phyloP scores from a whole-genome alignment of 257 asterid genomes.

The Thymus quinquecostatus region DNA sequence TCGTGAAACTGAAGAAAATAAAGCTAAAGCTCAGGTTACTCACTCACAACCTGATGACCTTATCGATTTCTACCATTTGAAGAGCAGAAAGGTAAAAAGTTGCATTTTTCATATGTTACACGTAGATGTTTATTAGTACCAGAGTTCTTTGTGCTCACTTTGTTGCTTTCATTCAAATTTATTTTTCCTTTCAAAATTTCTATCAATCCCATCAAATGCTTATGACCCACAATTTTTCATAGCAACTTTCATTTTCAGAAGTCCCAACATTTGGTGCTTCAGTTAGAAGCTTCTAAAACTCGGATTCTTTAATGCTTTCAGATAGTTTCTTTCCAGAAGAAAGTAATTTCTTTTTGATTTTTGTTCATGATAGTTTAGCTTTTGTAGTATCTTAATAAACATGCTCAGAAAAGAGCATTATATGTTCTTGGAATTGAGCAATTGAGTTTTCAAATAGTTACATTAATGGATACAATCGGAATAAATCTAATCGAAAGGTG shows the following conservation, averaged over 20 bases:
- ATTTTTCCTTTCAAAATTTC: not conserved
- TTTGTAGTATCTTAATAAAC: not conserved
- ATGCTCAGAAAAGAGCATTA: not conserved
- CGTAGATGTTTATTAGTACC: constrained; percentile 19
- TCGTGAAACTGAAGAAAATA: constrained; percentile 87
- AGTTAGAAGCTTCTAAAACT: not conserved
- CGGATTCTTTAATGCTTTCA: not conserved
- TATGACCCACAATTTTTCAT: not conserved
- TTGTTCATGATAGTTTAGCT: not conserved
- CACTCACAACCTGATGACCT: constrained; percentile 94
- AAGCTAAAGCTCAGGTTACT: constrained; percentile 79
- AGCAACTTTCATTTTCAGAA: not conserved
- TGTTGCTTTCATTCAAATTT: constrained; percentile 1
- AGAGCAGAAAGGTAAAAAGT: constrained; percentile 79
- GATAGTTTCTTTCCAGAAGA: not conserved
- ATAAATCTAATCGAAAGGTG: not conserved
- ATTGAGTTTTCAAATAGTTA: not conserved
- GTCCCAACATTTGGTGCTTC: not conserved
- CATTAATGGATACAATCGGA: not conserved
- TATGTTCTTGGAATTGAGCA: not conserved
- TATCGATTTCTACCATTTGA: constrained; percentile 92
- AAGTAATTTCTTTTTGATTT: not conserved
- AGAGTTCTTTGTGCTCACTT: not conserved
- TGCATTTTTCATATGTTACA: constrained; percentile 27
- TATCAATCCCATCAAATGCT: not conserved